These are phyloP conservation scores for Trichosporon inkin DNA, from an alignment of 1,284 basidiomycete species.

Conservation along the genomic window DNA sequence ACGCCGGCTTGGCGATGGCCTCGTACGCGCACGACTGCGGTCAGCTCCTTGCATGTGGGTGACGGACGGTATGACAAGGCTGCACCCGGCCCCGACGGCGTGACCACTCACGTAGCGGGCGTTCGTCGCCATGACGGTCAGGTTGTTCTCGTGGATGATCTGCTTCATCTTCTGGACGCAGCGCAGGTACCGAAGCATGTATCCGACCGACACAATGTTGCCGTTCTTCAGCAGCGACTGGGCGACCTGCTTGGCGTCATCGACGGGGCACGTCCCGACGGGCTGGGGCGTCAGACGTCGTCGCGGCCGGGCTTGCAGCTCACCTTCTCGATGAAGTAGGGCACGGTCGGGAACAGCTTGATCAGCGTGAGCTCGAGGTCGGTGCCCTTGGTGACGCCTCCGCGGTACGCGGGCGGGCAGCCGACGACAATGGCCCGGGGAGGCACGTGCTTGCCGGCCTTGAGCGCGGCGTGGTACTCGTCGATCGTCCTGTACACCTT, in stretches of 20 bases:
- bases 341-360: conserved; percentile 80
- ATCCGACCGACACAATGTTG: conserved; percentile 84
- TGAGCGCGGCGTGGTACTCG: conserved; percentile 70
- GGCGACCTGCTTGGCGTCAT: conserved; percentile 59
- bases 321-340: conserved; percentile 88
- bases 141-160: conserved; percentile 88
- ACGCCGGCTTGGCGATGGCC: conserved; percentile 81
- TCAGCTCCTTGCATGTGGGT: conserved; percentile 18
- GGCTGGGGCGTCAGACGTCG: conserved; percentile 53
- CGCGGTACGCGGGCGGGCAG: conserved; percentile 89
- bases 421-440: conserved; percentile 75
- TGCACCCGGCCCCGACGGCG: too few species aligned
- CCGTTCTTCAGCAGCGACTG: conserved; percentile 63
- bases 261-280: conserved; percentile 72
- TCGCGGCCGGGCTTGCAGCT: background rate
- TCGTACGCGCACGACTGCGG: conserved; percentile 72
- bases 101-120: conserved; percentile 78
- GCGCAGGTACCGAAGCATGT: conserved; percentile 87
- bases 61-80: too few species aligned
- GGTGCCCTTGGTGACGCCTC: conserved; percentile 67
- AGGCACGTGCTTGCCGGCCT: conserved; percentile 37
- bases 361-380: conserved; percentile 89
- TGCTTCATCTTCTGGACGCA: conserved; percentile 98
- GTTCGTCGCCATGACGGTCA: conserved; percentile 95
- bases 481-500: conserved; percentile 82